Evolutionary conservation across 2,329 filamentous ascomycete genomes (phyloP), one percentile per base, ranked within the genome.

Genomic region (Aaosphaeria arxii): DNA sequence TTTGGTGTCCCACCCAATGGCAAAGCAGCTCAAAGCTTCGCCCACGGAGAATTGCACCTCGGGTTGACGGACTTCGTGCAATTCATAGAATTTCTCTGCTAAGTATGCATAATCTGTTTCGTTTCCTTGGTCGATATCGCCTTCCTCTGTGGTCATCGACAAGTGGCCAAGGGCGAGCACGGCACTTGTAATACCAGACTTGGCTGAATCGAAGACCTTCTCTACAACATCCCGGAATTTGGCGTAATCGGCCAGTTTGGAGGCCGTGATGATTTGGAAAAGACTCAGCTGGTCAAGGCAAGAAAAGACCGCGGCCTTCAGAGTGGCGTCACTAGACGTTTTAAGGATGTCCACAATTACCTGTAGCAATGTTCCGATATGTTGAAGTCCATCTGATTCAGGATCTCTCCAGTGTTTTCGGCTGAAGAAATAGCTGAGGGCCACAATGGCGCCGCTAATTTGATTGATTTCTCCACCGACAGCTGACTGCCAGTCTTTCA

Each of bases 31-130:
- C 45, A 97, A 80, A 9, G 94, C 90, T 66, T 96, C 91, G 11
- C 94, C 94, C 30, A 95, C 84, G 0, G 90, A 83, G 64, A 99
- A 96, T 53, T 96, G 92, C 1, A 91, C 81, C 66, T 97, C 92
- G 0, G 88, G 83, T 57, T 91, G 87, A 57, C 89, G 89, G 40
- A 94, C 83, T 63, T 96, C 91, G 58, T 95, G 87, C 3, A 97
- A 76, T 7, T 79, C 79, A 64, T 91, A 88, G 0, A 97, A 74
- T 30, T 82, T 83, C 7, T 83, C 77, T 9, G 90, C 71, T 5
- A 95, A 80, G 7, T 77, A 72, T 2, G 71, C 71, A 1, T 88
- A 67, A 39, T 64, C 58, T 11, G 48, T 46, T 7, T 42, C 42
- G 1, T 74, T 71, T 31, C 68, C 59, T 30, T 59, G 51, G 5